Evolutionary conservation across 176 grass and related monocot species (phyloP).

Genomic region (Avena sativa): DNA sequence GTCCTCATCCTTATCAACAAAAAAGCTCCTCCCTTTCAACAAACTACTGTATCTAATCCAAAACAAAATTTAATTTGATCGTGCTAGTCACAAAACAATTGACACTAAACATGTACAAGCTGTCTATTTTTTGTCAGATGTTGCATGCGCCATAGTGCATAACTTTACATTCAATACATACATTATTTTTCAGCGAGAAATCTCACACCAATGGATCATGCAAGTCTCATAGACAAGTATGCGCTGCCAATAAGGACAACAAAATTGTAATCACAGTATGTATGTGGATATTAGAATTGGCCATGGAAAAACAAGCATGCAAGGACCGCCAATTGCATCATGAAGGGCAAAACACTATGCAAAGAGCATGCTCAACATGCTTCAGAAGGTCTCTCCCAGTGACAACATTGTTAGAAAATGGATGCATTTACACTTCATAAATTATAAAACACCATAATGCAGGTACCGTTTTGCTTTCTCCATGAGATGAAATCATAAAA

Average conservation of each 20-base stretch:
- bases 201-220: neutral
- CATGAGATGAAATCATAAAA: constrained; percentile 32
- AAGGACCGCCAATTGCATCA: constrained; percentile 20
- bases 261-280: neutral
- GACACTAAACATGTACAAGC: neutral
- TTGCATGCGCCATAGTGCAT: neutral
- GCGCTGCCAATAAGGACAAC: neutral
- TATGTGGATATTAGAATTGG: constrained; percentile 20
- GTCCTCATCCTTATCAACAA: constrained; percentile 14
- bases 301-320: neutral
- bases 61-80: neutral
- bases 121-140: constrained; percentile 23
- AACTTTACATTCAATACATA: neutral
- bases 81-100: neutral
- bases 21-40: constrained; percentile 22
- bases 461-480: constrained; percentile 1
- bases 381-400: constrained; percentile 6
- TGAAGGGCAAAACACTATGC: neutral
- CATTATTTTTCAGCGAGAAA: neutral
- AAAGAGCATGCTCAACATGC: constrained; percentile 9
- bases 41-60: neutral
- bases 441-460: constrained; percentile 9
- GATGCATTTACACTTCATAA: constrained; percentile 11
- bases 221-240: neutral
- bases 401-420: constrained; percentile 13